Evolutionary conservation across 192 early-diverging fungal species (phyloP).

Genomic region (Geranomyces variabilis): DNA sequence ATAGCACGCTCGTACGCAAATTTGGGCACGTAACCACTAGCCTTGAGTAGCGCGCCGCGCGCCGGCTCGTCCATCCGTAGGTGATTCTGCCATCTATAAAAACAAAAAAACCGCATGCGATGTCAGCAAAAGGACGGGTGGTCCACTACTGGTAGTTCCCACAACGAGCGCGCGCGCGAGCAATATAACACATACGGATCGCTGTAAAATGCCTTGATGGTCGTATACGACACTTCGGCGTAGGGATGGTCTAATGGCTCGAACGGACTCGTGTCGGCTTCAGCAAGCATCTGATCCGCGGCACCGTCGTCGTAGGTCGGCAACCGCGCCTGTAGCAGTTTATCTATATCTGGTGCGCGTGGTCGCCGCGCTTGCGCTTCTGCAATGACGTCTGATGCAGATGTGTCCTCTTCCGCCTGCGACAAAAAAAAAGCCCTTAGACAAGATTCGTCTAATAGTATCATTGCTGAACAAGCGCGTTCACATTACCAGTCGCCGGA

Average conservation of each 20-base stretch:
- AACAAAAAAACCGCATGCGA: background rate
- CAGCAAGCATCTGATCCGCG: constrained; percentile 21
- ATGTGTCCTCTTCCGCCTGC: constrained; percentile 39
- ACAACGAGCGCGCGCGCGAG: too few species aligned
- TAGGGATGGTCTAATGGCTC: constrained; percentile 62
- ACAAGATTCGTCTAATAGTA: background rate
- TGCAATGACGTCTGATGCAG: constrained; percentile 30
- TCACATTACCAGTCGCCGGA: constrained; percentile 69
- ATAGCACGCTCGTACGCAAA: constrained; percentile 51
- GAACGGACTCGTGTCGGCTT: constrained; percentile 34
- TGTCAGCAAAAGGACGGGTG: background rate
- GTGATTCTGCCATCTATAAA: constrained; percentile 12
- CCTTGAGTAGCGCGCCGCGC: constrained; percentile 32
- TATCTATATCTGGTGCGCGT: constrained; percentile 30
- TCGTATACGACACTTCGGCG: constrained; percentile 36
- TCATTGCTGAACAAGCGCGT: background rate
- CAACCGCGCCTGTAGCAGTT: constrained; percentile 19
- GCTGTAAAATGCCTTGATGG: constrained; percentile 45
- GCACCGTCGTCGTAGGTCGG: constrained; percentile 14
- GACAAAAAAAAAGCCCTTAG: too few species aligned
- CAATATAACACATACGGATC: constrained; percentile 61
- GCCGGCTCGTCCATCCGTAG: constrained; percentile 28
- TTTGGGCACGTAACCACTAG: constrained; percentile 49
- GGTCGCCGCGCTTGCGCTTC: constrained; percentile 26
- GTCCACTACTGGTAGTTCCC: too few species aligned